phyloP scores from a whole-genome alignment of 768 basidiomycete genomes.

The Lactifluus rugatus region DNA sequence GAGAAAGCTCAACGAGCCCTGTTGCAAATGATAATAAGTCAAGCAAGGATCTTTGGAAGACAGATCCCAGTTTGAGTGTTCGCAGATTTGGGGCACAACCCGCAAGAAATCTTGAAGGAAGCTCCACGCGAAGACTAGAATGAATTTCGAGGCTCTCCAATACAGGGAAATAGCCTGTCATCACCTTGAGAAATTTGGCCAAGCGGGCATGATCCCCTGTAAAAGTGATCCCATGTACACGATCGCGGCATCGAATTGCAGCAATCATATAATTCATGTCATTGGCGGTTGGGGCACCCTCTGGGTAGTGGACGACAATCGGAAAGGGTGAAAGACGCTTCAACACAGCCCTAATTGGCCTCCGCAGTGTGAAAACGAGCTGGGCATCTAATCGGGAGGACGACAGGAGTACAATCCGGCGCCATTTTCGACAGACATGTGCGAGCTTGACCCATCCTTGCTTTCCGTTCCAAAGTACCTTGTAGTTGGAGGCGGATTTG shows the following conservation, averaged over 20 bases:
- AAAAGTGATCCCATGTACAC: neutral
- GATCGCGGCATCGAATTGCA: neutral
- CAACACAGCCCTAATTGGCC: neutral
- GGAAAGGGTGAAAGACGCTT: neutral
- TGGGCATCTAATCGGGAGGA: neutral
- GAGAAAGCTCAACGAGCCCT: neutral
- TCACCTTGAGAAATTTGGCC: neutral
- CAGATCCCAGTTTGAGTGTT: neutral
- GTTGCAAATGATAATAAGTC: neutral
- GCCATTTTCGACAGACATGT: slow-evolving; percentile 5
- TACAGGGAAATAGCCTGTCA: neutral
- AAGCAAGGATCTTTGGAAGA: neutral
- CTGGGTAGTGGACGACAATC: neutral
- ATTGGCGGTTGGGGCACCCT: neutral
- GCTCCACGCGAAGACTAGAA: rapidly evolving
- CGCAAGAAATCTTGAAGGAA: neutral
- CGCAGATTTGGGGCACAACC: neutral
- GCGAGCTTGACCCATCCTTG: neutral
- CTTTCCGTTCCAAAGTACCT: neutral
- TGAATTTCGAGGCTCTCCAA: neutral
- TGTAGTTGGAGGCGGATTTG: neutral
- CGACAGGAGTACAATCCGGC: neutral
- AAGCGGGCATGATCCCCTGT: rapidly evolving
- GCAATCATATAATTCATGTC: neutral
- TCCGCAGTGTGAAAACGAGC: neutral